A percentile compares a stretch with the other conserved stretches of the same genome.
Conservation (phyloP, 208 protist species). For the Leishmania martiniquensis region DNA sequence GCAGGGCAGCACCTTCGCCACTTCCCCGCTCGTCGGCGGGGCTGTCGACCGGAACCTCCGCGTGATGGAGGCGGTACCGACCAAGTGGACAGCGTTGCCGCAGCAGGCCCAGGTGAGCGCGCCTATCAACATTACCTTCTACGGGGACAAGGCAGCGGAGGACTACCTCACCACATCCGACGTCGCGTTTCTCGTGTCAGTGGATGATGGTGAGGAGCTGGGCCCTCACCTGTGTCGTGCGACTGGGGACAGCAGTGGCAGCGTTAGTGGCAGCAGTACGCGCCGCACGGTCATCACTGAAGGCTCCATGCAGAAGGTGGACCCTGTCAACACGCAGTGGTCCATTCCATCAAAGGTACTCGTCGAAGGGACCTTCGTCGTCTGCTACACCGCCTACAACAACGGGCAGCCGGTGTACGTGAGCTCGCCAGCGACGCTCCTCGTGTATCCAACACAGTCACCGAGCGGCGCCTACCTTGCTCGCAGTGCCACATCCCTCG, state of each 20-base stretch:
- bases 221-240: background rate
- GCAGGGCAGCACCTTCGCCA: conserved; percentile 65
- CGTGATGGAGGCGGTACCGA: conserved; percentile 48
- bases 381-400: conserved; percentile 70
- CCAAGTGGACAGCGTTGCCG: conserved; percentile 52
- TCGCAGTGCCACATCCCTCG: conserved; percentile 15
- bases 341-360: conserved; percentile 45
- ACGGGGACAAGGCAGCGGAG: conserved; percentile 30
- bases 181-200: conserved; percentile 60
- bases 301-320: conserved; percentile 31
- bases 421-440: conserved; percentile 43
- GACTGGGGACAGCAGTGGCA: conserved; percentile 3
- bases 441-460: conserved; percentile 67
- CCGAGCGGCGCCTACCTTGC: conserved; percentile 74
- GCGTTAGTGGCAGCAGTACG: background rate
- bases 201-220: conserved; percentile 19
- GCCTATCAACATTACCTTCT: conserved; percentile 69
- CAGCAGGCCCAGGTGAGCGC: conserved; percentile 52
- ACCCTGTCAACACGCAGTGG: conserved; percentile 67
- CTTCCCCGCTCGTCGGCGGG: conserved; percentile 44
- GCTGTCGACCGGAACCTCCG: conserved; percentile 64
- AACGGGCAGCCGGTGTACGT: conserved; percentile 76
- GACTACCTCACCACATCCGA: conserved; percentile 57
- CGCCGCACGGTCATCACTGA: conserved; percentile 1
- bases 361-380: conserved; percentile 55